A percentile compares a stretch with the other conserved stretches of the same genome.
phyloP scores from a whole-genome alignment of 73 alveolate genomes.

The Paramecium tetraurelia region DNA sequence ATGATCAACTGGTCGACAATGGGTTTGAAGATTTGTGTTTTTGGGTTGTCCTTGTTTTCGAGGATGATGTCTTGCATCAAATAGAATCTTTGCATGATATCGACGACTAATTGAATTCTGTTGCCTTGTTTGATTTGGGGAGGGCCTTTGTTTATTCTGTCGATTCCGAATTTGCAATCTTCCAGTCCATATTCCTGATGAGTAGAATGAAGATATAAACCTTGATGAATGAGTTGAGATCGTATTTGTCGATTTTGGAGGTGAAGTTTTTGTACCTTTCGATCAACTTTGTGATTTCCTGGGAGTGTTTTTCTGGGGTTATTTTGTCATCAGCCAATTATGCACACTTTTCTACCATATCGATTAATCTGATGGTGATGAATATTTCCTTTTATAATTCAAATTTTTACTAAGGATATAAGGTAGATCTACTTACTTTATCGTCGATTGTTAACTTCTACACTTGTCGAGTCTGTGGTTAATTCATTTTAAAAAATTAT shows the following conservation, averaged over 20 bases:
- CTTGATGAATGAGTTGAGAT: not conserved
- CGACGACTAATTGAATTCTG: not conserved
- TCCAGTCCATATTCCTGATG: conserved; percentile 20
- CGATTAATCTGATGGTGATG: conserved; percentile 23
- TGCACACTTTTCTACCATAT: conserved; percentile 57
- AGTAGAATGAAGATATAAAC: not conserved
- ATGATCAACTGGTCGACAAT: not conserved
- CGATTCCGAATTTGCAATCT: conserved; percentile 47
- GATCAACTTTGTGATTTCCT: not conserved
- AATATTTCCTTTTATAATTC: conserved; percentile 22
- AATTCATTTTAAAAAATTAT: not conserved
- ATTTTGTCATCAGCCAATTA: conserved; percentile 43
- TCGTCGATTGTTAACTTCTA: conserved; percentile 14
- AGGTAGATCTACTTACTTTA: not conserved
- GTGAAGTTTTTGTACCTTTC: not conserved
- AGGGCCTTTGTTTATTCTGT: conserved; percentile 9
- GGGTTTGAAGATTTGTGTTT: not conserved
- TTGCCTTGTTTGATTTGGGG: conserved; percentile 10
- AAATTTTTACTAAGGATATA: not conserved
- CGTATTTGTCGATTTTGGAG: not conserved
- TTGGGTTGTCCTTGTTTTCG: not conserved
- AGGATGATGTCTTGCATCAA: not conserved
- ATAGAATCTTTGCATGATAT: not conserved
- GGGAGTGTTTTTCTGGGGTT: not conserved
- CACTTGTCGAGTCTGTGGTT: not conserved